A percentile compares a stretch with the other conserved stretches of the same genome.
phyloP scores from a whole-genome alignment of 2,329 filamentous ascomycete genomes.

The Aureobasidium leucospermi region DNA sequence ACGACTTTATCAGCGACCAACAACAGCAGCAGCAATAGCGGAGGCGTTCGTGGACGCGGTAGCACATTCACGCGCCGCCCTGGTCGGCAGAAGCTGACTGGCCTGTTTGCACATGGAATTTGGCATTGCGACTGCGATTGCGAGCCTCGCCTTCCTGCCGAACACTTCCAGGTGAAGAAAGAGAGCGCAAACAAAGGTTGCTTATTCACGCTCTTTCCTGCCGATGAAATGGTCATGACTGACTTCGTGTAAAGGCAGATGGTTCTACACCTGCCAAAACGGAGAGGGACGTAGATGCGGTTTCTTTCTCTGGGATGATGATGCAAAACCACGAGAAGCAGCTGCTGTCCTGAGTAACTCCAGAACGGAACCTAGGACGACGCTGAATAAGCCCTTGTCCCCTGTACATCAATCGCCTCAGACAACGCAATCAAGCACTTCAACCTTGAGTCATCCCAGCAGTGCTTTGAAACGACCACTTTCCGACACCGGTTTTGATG shows the following conservation, averaged over 20 bases:
- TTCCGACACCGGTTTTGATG: conserved; percentile 9
- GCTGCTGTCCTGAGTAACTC: conserved; percentile 41
- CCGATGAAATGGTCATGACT: not conserved
- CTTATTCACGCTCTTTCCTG: not conserved
- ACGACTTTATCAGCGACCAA: not conserved
- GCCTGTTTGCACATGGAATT: conserved; percentile 27
- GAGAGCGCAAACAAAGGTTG: conserved; percentile 42
- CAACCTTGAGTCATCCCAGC: not conserved
- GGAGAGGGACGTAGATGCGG: conserved; percentile 41
- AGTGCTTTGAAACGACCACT: not conserved
- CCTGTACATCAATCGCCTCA: not conserved
- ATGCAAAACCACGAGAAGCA: conserved; percentile 44
- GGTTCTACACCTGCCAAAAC: conserved; percentile 50
- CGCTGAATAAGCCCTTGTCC: not conserved
- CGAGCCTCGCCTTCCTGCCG: conserved; percentile 44
- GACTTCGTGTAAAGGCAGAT: conserved; percentile 28
- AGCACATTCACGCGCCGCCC: not conserved
- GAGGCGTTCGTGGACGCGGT: not conserved
- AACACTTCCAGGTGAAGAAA: conserved; percentile 52
- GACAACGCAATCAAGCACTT: conserved; percentile 6
- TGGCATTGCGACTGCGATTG: conserved; percentile 57
- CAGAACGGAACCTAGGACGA: conserved; percentile 34
- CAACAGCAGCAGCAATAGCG: not conserved
- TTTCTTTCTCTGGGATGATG: conserved; percentile 53
- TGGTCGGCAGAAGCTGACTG: conserved; percentile 16